Evolutionary conservation across 371 early-diverging fungal genomes (phyloP), one percentile per base, ranked within the genome.

Genomic region (Thermomucor indicae-seudaticae): DNA sequence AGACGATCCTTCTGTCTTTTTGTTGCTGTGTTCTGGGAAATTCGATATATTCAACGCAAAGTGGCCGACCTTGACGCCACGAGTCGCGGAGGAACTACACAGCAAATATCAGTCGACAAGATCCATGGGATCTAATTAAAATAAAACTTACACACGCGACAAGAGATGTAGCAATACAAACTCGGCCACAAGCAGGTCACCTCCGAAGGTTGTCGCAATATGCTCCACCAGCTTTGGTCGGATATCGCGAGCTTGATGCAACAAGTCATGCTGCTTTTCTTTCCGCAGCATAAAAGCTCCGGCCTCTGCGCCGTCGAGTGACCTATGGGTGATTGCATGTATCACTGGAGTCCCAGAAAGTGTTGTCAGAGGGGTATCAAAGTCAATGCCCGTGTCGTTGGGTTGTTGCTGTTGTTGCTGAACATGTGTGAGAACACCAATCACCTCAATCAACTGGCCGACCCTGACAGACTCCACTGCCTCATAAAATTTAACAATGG

Each of bases 111-210:
- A 40, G 45, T 55, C 14, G 34, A 48, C 20, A 38, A 16, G 2
- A 25, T 16, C 28, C 23, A 25, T 35, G 22, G 12, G n/a, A 37
- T 19, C 16, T 37, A 14, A n/a, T 27, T 23, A 11, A 40, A 37
- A 40, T 3, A 6, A 29, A 14, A 62, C 75, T 58, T 76, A 83
- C 83, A 80, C 66, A 62, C 78, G 60, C 2, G 85, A 75, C 16
- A 85, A 47, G 6, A 81, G 58, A 32, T 80, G 81, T 6, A 83
- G 62, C 14, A 85, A 62, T 6, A 85, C 65, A 38, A 73, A 73
- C 55, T 85, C 85, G 3, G 85, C 81, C 11, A 67, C 77, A 24
- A 85, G 51, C 3, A 40, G 44, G 58, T 85, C 85, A 0, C 78
- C 81, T 32, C 64, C 58, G 19, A 81, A 62, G 0, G 62, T 70